Percentiles rank a stretch among this genome's conserved stretches.
These are phyloP conservation scores for Suhomyces taliae DNA, from an alignment of 1,139 yeast genomes.

Conservation along the genomic window DNA sequence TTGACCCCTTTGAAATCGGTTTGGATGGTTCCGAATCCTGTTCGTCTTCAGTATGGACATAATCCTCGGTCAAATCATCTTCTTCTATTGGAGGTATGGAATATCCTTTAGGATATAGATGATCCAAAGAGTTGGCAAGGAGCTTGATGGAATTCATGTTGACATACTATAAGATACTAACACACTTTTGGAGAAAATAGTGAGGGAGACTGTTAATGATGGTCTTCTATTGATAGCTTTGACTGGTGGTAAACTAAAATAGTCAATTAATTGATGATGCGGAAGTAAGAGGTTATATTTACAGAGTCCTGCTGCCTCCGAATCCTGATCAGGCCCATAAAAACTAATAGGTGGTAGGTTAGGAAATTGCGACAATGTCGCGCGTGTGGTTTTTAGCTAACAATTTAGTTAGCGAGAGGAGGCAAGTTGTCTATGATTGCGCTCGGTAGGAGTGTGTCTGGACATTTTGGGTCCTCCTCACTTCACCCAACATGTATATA, in stretches of 20 bases:
- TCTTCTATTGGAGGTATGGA: slow-evolving; percentile 10
- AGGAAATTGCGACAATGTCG: slow-evolving; percentile 7
- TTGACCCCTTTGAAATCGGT: background rate
- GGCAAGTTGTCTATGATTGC: background rate
- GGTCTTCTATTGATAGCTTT: too few relatives aligned
- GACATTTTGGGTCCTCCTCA: background rate
- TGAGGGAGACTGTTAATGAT: too few relatives aligned
- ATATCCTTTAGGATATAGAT: slow-evolving; percentile 24
- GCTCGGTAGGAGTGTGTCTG: background rate
- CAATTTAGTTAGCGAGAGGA: too few relatives aligned
- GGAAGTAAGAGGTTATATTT: background rate
- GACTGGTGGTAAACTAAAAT: too few relatives aligned
- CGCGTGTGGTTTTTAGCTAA: background rate
- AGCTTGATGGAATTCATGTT: slow-evolving; percentile 41
- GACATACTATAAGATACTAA: slow-evolving; percentile 1
- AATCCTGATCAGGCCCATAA: slow-evolving; percentile 9
- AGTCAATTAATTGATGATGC: background rate
- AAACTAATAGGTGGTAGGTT: background rate
- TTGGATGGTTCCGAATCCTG: background rate
- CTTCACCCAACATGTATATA: background rate
- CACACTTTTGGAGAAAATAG: background rate
- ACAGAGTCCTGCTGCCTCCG: background rate
- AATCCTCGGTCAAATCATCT: slow-evolving; percentile 15
- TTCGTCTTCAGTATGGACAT: slow-evolving; percentile 12
- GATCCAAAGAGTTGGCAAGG: slow-evolving; percentile 38